Base-by-base conservation (phyloP, 169 alveolate genomes). In the Eimeria necatrix region DNA sequence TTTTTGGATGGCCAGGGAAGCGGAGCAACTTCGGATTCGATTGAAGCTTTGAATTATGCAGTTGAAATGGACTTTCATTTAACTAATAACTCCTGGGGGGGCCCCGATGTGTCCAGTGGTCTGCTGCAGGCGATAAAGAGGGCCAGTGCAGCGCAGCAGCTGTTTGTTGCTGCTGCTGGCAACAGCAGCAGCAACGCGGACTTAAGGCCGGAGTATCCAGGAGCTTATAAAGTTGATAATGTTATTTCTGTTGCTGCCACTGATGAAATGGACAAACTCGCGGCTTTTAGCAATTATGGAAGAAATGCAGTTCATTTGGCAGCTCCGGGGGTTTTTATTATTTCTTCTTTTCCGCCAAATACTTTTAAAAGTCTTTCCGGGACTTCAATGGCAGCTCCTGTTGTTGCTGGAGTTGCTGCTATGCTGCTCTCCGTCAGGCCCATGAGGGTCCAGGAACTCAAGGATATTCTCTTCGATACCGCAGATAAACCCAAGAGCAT, bases 11-110 rank as follows among this genome's bases (percentile, higher is more conserved):
- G 91, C 6, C 93, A 80, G 61, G 96, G 97, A 51, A 32, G 89
- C 52, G 96, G 96, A 10, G 94, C 94, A 46, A 93, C 96, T 7
- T 85, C 95, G 48, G 95, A 93, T 59, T 88, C 96, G 22, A 94
- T 96, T 14, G 95, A 96, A 86, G 97, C 97, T 3, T 52, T 96
- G 18, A 95, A 95, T 68, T 96, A 96, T 64, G 96, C 96, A 41
- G 70, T 95, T n/a, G 96, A 95, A 71, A 97, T 95, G 97, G 97
- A 97, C 8, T 96, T 97, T 51, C 91, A 93, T 46, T 73, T 97
- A 61, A 81, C 96, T 18, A 93, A 96, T 76, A 95, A 96, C 71
- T 94, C 97, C 59, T 97, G 97, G 97, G 97, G 98, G 14, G 98
- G 98, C 22, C 96, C 97, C 14, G 93, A 90, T 64, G 76, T 92